Percentiles rank a stretch among this genome's conserved stretches.
phyloP scores from a whole-genome alignment of 164 flowering plant species.

The Magnolia sinica region DNA sequence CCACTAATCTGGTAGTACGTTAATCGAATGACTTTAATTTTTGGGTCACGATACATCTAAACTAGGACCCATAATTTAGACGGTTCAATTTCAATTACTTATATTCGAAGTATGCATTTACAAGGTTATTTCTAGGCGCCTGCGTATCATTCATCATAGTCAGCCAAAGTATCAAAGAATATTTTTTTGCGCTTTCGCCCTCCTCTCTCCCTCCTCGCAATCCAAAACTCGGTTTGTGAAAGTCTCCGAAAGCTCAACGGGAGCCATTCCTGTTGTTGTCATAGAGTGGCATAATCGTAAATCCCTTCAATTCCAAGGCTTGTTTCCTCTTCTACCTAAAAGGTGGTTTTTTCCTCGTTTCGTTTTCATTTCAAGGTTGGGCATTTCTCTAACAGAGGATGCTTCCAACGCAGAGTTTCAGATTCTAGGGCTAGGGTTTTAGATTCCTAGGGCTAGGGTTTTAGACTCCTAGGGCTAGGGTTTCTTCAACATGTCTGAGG shows the following conservation, averaged over 20 bases:
- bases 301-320: neutral
- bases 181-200: neutral
- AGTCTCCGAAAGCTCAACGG: neutral
- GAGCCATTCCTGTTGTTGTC: neutral
- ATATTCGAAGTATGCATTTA: no score
- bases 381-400: no score
- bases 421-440: neutral
- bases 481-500: neutral
- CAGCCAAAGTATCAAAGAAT: no score
- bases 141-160: no score
- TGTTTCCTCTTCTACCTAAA: neutral
- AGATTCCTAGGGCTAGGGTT: neutral
- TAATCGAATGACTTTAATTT: no score
- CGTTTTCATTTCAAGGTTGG: neutral
- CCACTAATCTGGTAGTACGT: no score
- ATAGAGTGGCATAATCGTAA: neutral
- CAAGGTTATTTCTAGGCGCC: no score
- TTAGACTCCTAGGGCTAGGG: neutral
- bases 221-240: neutral
- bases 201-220: neutral
- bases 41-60: no score
- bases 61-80: no score
- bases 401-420: neutral
- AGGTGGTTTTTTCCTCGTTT: neutral
- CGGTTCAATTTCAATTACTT: no score